These are phyloP conservation scores for Kodamaea sp. DNA, from an alignment of 1,139 yeast species.

Conservation along the genomic window DNA sequence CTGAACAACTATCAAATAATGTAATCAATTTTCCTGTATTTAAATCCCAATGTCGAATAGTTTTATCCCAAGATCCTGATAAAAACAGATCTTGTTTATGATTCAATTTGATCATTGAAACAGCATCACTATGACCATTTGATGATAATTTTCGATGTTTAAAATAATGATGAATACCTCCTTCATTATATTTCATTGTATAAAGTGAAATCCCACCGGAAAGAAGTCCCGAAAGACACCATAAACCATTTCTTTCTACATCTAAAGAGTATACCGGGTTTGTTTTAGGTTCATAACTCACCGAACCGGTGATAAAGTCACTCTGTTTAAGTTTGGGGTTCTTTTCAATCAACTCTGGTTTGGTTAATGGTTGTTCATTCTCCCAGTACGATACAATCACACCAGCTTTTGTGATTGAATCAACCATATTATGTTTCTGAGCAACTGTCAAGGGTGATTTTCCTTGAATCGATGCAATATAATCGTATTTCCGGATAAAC, in stretches of 20 bases:
- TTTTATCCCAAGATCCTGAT: conserved; percentile 90
- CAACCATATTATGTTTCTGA: conserved; percentile 85
- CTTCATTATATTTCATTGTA: conserved; percentile 80
- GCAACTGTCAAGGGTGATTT: conserved; percentile 85
- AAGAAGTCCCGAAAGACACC: conserved; percentile 80
- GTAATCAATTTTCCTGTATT: conserved; percentile 59
- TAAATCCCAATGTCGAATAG: conserved; percentile 79
- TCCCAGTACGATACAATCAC: conserved; percentile 88
- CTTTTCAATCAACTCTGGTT: conserved; percentile 33
- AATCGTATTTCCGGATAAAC: conserved; percentile 83
- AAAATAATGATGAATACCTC: conserved; percentile 75
- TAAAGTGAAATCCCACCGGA: conserved; percentile 87
- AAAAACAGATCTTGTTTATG: conserved; percentile 57
- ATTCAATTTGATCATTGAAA: conserved; percentile 66
- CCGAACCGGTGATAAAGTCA: conserved; percentile 41
- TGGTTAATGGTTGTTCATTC: conserved; percentile 77
- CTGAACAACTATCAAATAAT: conserved; percentile 53
- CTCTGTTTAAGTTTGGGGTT: conserved; percentile 44
- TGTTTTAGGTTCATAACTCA: conserved; percentile 57
- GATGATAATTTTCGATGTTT: conserved; percentile 10
- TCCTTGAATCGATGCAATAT: conserved; percentile 84
- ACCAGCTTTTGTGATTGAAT: conserved; percentile 81
- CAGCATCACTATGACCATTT: conserved; percentile 63
- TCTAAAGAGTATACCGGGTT: conserved; percentile 89
- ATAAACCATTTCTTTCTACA: conserved; percentile 75